Percentiles rank a stretch among this genome's conserved stretches.
Conservation (phyloP, 768 basidiomycete genomes). For the Tricholoma matsutake region DNA sequence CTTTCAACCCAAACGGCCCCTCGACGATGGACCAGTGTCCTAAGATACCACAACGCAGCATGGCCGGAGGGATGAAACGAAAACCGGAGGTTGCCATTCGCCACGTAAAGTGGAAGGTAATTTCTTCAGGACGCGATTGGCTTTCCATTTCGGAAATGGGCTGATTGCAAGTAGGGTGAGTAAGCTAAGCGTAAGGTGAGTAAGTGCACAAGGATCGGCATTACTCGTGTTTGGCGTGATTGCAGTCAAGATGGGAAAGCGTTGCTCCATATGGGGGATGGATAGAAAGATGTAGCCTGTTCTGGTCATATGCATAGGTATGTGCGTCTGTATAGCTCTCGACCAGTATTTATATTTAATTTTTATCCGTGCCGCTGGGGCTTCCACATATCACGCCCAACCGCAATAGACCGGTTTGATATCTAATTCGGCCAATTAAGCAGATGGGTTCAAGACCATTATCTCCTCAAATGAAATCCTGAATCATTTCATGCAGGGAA, state of each 20-base stretch:
- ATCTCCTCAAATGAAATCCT: slow-evolving; percentile 19
- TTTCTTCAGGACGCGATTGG: slow-evolving; percentile 76
- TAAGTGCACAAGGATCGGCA: not conserved
- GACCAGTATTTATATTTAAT: not conserved
- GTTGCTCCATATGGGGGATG: slow-evolving; percentile 58
- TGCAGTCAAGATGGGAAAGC: not conserved
- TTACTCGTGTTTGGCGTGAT: not conserved
- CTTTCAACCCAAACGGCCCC: not conserved
- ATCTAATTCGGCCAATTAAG: slow-evolving; percentile 75
- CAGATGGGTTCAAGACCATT: not conserved
- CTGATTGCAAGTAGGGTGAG: slow-evolving; percentile 48
- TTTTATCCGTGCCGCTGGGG: slow-evolving; percentile 77
- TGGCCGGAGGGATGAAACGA: not conserved
- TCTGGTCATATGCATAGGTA: too few species aligned
- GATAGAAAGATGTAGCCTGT: slow-evolving; percentile 25
- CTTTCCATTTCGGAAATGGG: slow-evolving; percentile 85
- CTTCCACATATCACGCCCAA: not conserved
- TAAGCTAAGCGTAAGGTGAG: slow-evolving; percentile 8
- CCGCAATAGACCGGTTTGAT: slow-evolving; percentile 58
- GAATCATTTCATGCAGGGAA: not conserved
- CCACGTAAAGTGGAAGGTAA: not conserved
- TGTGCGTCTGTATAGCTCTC: not conserved
- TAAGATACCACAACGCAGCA: not conserved
- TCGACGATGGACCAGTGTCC: not conserved
- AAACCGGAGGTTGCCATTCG: not conserved